phyloP scores from a whole-genome alignment of 1,284 basidiomycete species.

The Tylopilus orsonianus region DNA sequence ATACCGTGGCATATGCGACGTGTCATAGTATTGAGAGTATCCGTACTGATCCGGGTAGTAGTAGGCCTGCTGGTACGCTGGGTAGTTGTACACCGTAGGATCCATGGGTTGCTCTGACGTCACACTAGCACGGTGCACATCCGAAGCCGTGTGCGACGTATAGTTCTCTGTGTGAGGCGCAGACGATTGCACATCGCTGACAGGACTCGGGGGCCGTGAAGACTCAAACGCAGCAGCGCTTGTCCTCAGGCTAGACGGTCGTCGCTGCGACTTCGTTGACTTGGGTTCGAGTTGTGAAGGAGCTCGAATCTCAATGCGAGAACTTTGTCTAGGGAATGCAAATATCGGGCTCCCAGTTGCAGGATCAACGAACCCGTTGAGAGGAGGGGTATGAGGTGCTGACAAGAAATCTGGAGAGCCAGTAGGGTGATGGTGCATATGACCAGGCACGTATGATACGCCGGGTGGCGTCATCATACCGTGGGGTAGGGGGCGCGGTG shows the following conservation, averaged over 20 bases:
- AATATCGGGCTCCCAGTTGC: constrained; percentile 64
- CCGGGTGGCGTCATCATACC: constrained; percentile 45
- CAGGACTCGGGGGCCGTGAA: constrained; percentile 31
- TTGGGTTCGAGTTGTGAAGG: constrained; percentile 44
- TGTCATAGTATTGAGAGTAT: constrained; percentile 64
- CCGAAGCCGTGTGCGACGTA: constrained; percentile 19
- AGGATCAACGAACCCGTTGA: constrained; percentile 62
- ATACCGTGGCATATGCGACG: constrained; percentile 62
- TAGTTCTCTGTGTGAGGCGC: constrained; percentile 17
- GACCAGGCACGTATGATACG: constrained; percentile 42
- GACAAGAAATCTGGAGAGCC: constrained; percentile 60
- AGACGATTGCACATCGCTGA: constrained; percentile 12
- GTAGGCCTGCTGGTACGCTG: constrained; percentile 54
- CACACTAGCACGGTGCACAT: constrained; percentile 13
- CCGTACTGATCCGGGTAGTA: constrained; percentile 70
- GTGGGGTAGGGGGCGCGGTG: constrained; percentile 61
- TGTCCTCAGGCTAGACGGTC: constrained; percentile 43
- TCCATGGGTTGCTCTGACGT: constrained; percentile 33
- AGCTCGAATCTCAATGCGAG: constrained; percentile 74
- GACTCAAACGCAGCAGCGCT: constrained; percentile 49
- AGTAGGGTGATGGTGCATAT: constrained; percentile 57
- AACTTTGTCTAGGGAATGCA: constrained; percentile 67
- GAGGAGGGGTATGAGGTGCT: constrained; percentile 55
- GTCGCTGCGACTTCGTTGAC: constrained; percentile 33
- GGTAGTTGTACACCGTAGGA: constrained; percentile 48